Base-by-base conservation (phyloP, 257 asterid genomes). In the Capsicum rhomboideum region DNA sequence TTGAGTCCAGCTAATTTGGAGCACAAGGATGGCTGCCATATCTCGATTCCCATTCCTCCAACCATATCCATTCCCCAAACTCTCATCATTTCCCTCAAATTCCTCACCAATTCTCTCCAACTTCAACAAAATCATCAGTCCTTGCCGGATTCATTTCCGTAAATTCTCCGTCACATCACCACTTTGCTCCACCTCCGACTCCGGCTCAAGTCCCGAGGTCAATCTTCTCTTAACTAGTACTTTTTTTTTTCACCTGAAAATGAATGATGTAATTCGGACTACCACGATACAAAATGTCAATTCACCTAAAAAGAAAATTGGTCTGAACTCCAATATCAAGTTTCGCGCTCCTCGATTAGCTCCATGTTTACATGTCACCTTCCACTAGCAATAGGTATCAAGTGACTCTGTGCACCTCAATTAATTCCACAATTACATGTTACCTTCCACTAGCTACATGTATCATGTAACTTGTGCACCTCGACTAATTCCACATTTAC, bases 11-110 rank as follows among this genome's bases (percentile, higher is more conserved):
- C 10, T 56, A 54, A 71, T 54, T 13, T 67, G 54, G 8, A 13
- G 59, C 80, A 78, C 68, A 44, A 83, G 49, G 85, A 91, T 91
- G 95, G 92, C 97, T 79, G 90, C 93, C 87, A 61, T 82, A 21
- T 84, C 92, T 86, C 92, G 97, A 79, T 84, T 90, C 83, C 95
- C 89, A 84, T 83, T 90, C 84, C 90, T 90, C 83, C 96, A 83
- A 10, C 88, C 94, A 79, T 88, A 87, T 74, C 85, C 92, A 42
- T 74, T 84, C 83, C 23, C 86, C 83, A 92, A 87, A 53, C 78
- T 95, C 10, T 83, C 91, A 34, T 61, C 20, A 23, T n/a, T 89
- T 82, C 56, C 87, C 40, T 86, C 91, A 31, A 90, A 74, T 28
- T 79, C 85, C 74, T 78, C 90, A 28, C 64, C 82, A n/a, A 17